A percentile compares a stretch with the other conserved stretches of the same genome.
phyloP scores from a whole-genome alignment of 208 protist genomes.

The Leishmania arabica region DNA sequence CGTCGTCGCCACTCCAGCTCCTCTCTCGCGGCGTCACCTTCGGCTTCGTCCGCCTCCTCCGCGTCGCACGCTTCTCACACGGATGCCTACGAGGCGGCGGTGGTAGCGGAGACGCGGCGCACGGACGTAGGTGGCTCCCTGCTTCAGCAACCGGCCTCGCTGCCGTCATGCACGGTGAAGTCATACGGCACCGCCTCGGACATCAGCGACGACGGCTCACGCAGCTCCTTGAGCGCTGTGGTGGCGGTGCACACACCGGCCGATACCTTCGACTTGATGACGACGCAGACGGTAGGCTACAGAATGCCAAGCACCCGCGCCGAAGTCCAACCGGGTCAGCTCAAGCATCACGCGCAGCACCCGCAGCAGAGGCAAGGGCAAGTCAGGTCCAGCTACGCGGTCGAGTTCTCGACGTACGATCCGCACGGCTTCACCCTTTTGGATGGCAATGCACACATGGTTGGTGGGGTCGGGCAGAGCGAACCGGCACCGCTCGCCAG shows the following conservation, averaged over 20 bases:
- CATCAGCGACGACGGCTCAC: constrained; percentile 8
- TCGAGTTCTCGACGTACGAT: not conserved
- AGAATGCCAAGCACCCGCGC: not conserved
- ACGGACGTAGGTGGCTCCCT: constrained; percentile 2
- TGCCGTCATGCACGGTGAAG: not conserved
- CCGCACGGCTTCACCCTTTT: not conserved
- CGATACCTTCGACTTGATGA: not conserved
- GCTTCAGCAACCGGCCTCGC: not conserved
- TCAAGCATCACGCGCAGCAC: not conserved
- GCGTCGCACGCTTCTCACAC: not conserved
- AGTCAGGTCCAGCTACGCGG: not conserved
- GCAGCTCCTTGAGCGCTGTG: constrained; percentile 4
- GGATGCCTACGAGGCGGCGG: not conserved
- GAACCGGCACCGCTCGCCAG: not conserved
- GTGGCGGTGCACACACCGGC: not conserved
- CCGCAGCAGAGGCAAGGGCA: not conserved
- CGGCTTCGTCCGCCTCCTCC: not conserved
- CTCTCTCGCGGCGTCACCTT: not conserved
- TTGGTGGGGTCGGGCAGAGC: not conserved
- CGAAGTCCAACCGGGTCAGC: not conserved
- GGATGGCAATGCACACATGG: not conserved
- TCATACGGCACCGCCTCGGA: constrained; percentile 22
- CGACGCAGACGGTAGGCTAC: not conserved
- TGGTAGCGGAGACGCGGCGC: not conserved
- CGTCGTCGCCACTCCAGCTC: too few species aligned